A percentile compares a stretch with the other conserved stretches of the same genome.
phyloP scores from a whole-genome alignment of 257 asterid species.

The Solanum gracilifrons region DNA sequence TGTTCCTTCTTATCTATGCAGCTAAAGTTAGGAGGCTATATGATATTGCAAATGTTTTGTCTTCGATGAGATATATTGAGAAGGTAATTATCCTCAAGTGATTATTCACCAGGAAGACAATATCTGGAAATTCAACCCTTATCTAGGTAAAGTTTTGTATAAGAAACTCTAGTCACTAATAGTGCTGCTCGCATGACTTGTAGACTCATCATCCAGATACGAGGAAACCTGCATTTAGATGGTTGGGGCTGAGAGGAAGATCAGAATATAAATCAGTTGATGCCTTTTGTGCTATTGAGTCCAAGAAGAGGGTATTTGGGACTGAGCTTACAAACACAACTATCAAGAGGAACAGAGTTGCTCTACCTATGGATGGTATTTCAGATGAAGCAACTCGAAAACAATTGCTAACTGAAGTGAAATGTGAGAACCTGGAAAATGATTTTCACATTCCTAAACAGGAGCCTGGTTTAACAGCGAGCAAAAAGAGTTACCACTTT shows the following conservation, averaged over 20 bases:
- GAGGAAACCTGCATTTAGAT: conserved; percentile 89
- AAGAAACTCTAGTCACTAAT: not conserved
- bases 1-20: conserved; percentile 27
- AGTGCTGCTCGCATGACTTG: conserved; percentile 3
- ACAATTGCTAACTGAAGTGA: conserved; percentile 26
- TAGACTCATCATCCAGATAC: conserved; percentile 92
- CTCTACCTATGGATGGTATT: conserved; percentile 9
- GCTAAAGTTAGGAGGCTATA: conserved; percentile 91
- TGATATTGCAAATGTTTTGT: conserved; percentile 89
- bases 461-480: conserved; percentile 11
- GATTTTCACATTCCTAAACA: conserved; percentile 25
- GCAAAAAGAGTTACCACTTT: conserved; percentile 45
- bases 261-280: conserved; percentile 14
- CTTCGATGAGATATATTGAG: conserved; percentile 89
- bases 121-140: not conserved
- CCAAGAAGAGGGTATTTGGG: conserved; percentile 80
- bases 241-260: conserved; percentile 59
- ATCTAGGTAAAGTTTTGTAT: not conserved
- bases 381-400: conserved; percentile 15
- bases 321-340: conserved; percentile 59
- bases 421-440: conserved; percentile 38
- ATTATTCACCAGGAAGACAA: not conserved
- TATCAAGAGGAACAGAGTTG: conserved; percentile 45
- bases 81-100: conserved; percentile 35
- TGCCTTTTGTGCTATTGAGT: conserved; percentile 17